These are phyloP conservation scores for Penicillium italicum DNA, from an alignment of 2,329 filamentous ascomycete species.

Conservation along the genomic window DNA sequence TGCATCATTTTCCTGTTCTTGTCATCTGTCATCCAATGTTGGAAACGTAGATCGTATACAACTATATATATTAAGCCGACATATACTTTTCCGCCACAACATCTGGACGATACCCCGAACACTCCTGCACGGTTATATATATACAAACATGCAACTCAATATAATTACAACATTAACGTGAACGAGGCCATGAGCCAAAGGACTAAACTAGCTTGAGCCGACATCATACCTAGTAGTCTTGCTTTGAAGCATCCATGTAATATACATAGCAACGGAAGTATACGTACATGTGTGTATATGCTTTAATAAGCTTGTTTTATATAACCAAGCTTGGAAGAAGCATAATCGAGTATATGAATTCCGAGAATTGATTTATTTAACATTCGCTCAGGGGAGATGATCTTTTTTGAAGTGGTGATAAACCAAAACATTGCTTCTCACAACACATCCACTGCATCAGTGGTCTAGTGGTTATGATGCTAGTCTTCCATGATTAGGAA, in stretches of 20 bases:
- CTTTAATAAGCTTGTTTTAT: not conserved
- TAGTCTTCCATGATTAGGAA: not conserved
- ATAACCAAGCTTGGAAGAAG: not conserved
- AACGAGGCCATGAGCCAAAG: too few relatives aligned
- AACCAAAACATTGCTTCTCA: too few relatives aligned
- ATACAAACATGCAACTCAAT: not conserved
- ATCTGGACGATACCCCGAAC: not conserved
- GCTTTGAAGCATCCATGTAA: not conserved
- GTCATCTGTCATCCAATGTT: not conserved
- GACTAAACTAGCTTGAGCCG: too few relatives aligned
- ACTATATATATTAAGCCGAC: not conserved
- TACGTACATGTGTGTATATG: not conserved
- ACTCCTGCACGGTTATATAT: not conserved
- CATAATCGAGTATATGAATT: not conserved
- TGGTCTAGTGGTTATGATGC: conserved; percentile 2
- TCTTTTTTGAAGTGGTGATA: too few relatives aligned
- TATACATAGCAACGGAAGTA: not conserved
- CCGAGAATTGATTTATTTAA: not conserved
- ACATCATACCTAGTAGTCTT: not conserved
- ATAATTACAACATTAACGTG: not conserved
- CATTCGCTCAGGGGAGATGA: not conserved
- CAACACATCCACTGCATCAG: not conserved
- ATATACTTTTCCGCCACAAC: not conserved
- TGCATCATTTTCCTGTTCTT: not conserved
- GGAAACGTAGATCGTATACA: not conserved